These are phyloP conservation scores for Trichothecium roseum DNA, from an alignment of 2,329 filamentous ascomycete species.

Conservation along the genomic window DNA sequence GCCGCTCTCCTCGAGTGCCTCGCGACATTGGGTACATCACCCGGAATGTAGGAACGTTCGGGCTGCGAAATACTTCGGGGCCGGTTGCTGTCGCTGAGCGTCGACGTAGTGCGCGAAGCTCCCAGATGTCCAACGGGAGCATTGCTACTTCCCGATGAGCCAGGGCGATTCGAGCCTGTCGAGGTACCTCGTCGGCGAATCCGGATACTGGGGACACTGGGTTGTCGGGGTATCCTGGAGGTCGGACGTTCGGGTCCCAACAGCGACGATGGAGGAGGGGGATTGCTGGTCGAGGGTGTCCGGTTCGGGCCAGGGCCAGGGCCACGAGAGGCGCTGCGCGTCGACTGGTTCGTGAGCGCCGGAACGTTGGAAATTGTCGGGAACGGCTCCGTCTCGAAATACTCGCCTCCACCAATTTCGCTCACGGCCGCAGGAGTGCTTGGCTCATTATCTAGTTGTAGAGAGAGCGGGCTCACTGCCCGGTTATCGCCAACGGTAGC, in stretches of 20 bases:
- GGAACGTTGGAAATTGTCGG: too few relatives aligned
- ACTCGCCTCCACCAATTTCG: too few relatives aligned
- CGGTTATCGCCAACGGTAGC: too few relatives aligned
- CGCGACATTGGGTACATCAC: slow-evolving; percentile 10
- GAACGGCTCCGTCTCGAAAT: too few relatives aligned
- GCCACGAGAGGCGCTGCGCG: too few relatives aligned
- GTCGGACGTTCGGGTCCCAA: slow-evolving; percentile 10
- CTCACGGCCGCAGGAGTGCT: too few relatives aligned
- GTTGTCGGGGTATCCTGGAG: slow-evolving; percentile 11
- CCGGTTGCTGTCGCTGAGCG: slow-evolving; percentile 7
- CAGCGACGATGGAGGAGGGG: too few relatives aligned
- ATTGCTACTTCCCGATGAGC: neutral
- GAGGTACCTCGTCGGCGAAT: slow-evolving; percentile 2
- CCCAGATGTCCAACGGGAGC: neutral
- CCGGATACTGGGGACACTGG: slow-evolving; percentile 7
- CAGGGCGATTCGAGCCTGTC: neutral
- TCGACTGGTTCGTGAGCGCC: too few relatives aligned
- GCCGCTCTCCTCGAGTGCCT: slow-evolving; percentile 17
- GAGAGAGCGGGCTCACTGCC: too few relatives aligned
- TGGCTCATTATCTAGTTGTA: too few relatives aligned
- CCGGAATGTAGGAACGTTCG: slow-evolving; percentile 11
- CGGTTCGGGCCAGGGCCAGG: too few relatives aligned
- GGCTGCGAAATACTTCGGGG: slow-evolving; percentile 26
- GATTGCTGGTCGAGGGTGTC: too few relatives aligned
- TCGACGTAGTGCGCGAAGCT: neutral